Evolutionary conservation across 306 rosid species (phyloP).

Genomic region (Boehmeria nivea): DNA sequence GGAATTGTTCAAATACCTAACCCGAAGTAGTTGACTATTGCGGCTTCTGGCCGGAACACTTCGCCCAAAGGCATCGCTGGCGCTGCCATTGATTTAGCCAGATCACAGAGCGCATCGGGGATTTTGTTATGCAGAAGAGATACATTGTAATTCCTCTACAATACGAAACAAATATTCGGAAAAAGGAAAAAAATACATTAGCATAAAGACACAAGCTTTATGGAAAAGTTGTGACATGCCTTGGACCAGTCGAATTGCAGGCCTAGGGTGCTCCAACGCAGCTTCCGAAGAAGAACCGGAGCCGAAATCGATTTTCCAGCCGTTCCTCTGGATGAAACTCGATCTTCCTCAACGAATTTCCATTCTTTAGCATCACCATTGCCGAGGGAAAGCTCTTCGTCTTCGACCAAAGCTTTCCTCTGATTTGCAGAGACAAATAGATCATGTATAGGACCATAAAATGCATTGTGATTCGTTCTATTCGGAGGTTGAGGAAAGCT

Average conservation of each 20-base stretch:
- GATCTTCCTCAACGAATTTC: conserved; percentile 43
- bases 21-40: conserved; percentile 88
- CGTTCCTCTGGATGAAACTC: conserved; percentile 26
- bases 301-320: conserved; percentile 52
- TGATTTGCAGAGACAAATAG: conserved; percentile 58
- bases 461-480: conserved; percentile 87
- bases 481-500: conserved; percentile 89
- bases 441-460: conserved; percentile 59
- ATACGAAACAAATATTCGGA: conserved; percentile 6
- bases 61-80: conserved; percentile 77
- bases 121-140: conserved; percentile 77
- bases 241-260: conserved; percentile 93
- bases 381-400: conserved; percentile 26
- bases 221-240: conserved; percentile 31
- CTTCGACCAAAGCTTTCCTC: conserved; percentile 46
- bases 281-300: conserved; percentile 54
- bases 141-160: conserved; percentile 71
- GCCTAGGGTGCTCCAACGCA: conserved; percentile 98
- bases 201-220: too few species aligned
- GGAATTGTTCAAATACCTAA: conserved; percentile 39
- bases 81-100: conserved; percentile 72
- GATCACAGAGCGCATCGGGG: conserved; percentile 58
- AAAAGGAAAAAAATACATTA: background rate
- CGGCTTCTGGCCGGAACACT: conserved; percentile 88
- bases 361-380: conserved; percentile 30